Evolutionary conservation across 2,329 filamentous ascomycete genomes (phyloP).

Genomic region (Apiospora saccharicola): DNA sequence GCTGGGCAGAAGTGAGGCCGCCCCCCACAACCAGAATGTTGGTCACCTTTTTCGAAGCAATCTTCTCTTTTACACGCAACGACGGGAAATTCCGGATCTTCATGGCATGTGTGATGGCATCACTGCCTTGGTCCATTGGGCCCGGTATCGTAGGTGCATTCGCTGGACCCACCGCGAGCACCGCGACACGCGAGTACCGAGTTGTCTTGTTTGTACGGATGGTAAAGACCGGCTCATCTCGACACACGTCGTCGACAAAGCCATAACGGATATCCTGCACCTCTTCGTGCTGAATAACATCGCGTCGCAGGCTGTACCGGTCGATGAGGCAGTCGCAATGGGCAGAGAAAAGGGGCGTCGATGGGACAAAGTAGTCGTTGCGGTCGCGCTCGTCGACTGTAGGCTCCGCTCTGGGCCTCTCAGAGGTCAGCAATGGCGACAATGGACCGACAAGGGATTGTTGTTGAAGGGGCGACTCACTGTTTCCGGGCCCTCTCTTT

Average conservation of each 20-base stretch:
- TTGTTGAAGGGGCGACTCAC: constrained; percentile 40
- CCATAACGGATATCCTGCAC: constrained; percentile 69
- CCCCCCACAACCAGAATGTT: constrained; percentile 77
- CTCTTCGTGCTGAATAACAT: constrained; percentile 65
- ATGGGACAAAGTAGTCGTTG: constrained; percentile 74
- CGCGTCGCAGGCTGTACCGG: constrained; percentile 64
- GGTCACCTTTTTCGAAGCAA: constrained; percentile 58
- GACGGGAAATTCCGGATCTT: constrained; percentile 67
- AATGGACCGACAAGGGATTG: background rate
- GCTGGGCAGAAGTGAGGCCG: constrained; percentile 78
- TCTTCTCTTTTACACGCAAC: constrained; percentile 57
- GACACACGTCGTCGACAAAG: constrained; percentile 51
- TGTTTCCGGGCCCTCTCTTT: constrained; percentile 55
- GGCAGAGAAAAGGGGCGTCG: constrained; percentile 65
- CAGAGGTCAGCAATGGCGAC: constrained; percentile 31
- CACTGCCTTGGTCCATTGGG: constrained; percentile 35
- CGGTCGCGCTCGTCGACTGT: constrained; percentile 71
- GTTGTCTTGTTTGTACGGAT: constrained; percentile 62
- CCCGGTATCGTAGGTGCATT: constrained; percentile 62
- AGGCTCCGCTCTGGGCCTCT: constrained; percentile 52
- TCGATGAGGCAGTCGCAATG: constrained; percentile 66
- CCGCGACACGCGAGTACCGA: constrained; percentile 68
- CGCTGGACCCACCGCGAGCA: constrained; percentile 75
- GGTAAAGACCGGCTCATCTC: constrained; percentile 68
- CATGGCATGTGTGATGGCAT: constrained; percentile 65